These are phyloP conservation scores for Fremontodendron californicum DNA, from an alignment of 345 rosid species.

Conservation along the genomic window DNA sequence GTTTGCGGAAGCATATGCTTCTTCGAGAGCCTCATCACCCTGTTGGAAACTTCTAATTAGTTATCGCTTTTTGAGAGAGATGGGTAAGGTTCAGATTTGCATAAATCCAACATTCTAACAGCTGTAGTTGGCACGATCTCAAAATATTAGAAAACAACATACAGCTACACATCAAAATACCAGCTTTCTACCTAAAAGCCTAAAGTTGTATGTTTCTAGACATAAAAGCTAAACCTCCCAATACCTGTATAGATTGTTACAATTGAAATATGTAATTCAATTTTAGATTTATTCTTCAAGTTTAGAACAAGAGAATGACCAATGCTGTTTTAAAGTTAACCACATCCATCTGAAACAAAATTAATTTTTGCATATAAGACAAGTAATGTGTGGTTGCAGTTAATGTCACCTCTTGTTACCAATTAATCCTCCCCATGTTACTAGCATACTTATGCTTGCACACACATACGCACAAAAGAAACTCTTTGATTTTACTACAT, in stretches of 20 bases:
- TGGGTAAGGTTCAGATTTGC: background rate
- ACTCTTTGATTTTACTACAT: slow-evolving; percentile 11
- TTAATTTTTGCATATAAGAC: background rate
- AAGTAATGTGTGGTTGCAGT: background rate
- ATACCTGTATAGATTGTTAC: background rate
- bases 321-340: background rate
- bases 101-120: background rate
- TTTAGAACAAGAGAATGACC: background rate
- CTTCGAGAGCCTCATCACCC: slow-evolving; percentile 67
- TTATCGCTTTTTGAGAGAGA: background rate
- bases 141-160: background rate
- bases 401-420: background rate
- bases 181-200: background rate
- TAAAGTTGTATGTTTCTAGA: background rate
- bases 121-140: background rate
- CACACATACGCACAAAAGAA: background rate
- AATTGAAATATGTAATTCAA: background rate
- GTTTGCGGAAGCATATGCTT: slow-evolving; percentile 64
- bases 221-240: slow-evolving; percentile 1
- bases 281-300: background rate
- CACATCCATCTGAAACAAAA: background rate
- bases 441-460: slow-evolving; percentile 2
- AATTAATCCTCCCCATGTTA: background rate
- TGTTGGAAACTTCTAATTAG: slow-evolving; percentile 25
- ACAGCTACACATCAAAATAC: background rate